A percentile compares a stretch with the other conserved stretches of the same genome.
These are phyloP conservation scores for Misopates orontium DNA, from an alignment of 257 asterid genomes.

Conservation along the genomic window DNA sequence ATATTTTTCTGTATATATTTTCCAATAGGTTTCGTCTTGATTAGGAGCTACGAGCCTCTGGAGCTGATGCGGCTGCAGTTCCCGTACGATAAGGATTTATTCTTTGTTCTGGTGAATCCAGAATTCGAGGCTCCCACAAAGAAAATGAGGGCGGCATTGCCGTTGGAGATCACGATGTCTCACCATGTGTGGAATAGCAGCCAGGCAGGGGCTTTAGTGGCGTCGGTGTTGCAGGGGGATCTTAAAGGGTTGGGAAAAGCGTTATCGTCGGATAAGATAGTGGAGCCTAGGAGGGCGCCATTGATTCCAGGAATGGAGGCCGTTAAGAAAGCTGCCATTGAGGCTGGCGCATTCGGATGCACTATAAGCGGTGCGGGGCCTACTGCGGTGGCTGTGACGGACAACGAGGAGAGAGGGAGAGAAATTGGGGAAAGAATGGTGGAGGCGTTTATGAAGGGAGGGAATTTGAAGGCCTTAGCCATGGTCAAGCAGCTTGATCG, in stretches of 20 bases:
- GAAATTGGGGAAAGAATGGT: constrained; percentile 84
- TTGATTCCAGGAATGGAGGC: constrained; percentile 92
- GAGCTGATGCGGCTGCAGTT: constrained; percentile 64
- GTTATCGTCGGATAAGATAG: constrained; percentile 72
- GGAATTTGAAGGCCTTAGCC: constrained; percentile 68
- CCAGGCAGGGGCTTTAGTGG: constrained; percentile 88
- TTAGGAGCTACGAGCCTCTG: constrained; percentile 75
- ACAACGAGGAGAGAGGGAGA: constrained; percentile 54
- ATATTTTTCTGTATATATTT: too few species aligned
- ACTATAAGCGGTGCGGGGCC: constrained; percentile 95
- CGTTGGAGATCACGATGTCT: constrained; percentile 63
- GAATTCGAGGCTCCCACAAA: constrained; percentile 90
- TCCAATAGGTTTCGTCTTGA: constrained; percentile 50
- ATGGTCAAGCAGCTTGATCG: constrained; percentile 78
- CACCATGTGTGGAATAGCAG: constrained; percentile 81
- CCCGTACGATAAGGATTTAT: constrained; percentile 50
- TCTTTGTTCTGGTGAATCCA: constrained; percentile 71
- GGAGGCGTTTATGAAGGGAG: constrained; percentile 69
- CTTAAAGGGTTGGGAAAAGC: constrained; percentile 67
- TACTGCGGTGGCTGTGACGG: constrained; percentile 78
- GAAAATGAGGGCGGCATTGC: constrained; percentile 87
- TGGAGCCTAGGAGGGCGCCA: constrained; percentile 83
- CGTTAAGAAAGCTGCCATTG: constrained; percentile 76
- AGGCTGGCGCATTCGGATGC: constrained; percentile 83
- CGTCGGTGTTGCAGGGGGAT: constrained; percentile 75